Evolutionary conservation across 2,329 filamentous ascomycete genomes (phyloP), one percentile per base, ranked within the genome.

Genomic region (Penicillium corylophilum): DNA sequence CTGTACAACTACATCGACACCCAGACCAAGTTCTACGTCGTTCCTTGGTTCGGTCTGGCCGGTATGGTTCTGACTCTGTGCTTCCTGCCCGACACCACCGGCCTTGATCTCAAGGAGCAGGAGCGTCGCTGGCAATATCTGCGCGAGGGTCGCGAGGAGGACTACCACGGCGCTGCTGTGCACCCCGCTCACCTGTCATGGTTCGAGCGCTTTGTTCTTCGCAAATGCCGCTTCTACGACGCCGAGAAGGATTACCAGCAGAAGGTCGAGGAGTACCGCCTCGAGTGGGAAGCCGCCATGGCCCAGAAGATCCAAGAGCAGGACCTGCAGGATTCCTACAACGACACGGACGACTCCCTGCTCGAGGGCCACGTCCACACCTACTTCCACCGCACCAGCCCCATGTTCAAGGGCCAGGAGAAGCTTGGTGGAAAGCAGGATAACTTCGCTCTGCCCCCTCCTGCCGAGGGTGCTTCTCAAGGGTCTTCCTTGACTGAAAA

Each of bases 21-120:
- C 1, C 84, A 87, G 70, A 87, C 82, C 55, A 94, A 93, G 72
- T 96, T 96, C 78, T 86, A 92, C 72, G 85, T 96, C 39, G 90
- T 96, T 1, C 91, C 93, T 18, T 96, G 93, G 93, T 96, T 95
- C 71, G 93, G 93, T 68, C 86, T 96, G 15, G 86, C 79, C 15
- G 93, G 93, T 62, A 89, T 94, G 77, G 62, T 96, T 24, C 73
- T 96, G 53, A 96, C 92, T 39, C 85, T 77, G 61, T 60, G 95
- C 64, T 97, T 90, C 81, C 85, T 97, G 28, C 93, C 93, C n/a
- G 93, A 97, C 71, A 97, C 93, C 64, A 96, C 92, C 9, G 93
- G 93, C 50, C 87, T 97, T 35, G 93, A 97, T 70, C 85, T 97
- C 57, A 95, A 96, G 80, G 93, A 97, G 74, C 92, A 96, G 76